phyloP scores from a whole-genome alignment of 352 stramenopile species.

The Aphanomyces invadans region DNA sequence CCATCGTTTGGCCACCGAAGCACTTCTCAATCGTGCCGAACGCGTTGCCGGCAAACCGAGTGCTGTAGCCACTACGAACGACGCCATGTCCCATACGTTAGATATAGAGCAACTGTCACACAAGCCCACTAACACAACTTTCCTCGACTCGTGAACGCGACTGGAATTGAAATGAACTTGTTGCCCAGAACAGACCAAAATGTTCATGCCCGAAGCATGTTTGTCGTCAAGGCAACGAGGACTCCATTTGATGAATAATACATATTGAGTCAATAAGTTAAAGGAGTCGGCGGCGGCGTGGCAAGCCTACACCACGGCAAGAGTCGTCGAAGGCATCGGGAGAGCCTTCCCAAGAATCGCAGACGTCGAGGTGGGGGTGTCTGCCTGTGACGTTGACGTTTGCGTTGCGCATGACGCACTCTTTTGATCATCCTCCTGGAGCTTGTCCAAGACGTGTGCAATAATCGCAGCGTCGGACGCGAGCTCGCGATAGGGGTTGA shows the following conservation, averaged over 20 bases:
- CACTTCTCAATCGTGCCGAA: slow-evolving; percentile 52
- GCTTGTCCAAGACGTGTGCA: slow-evolving; percentile 2
- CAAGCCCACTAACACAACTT: too few species aligned
- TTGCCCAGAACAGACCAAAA: too few species aligned
- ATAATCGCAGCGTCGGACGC: slow-evolving; percentile 4
- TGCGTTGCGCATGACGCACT: neutral
- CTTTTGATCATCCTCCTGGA: neutral
- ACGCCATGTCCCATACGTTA: too few species aligned
- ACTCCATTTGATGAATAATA: too few species aligned
- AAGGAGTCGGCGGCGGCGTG: too few species aligned
- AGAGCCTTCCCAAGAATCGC: neutral
- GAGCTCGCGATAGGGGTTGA: neutral
- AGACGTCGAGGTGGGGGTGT: neutral
- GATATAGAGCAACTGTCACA: too few species aligned
- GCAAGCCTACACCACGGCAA: neutral
- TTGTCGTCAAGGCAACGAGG: too few species aligned
- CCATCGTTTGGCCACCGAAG: slow-evolving; percentile 66
- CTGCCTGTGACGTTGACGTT: neutral
- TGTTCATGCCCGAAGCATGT: too few species aligned
- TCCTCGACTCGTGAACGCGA: too few species aligned
- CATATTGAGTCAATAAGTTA: too few species aligned
- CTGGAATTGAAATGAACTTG: too few species aligned
- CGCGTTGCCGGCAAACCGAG: slow-evolving; percentile 45
- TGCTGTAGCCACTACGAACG: slow-evolving; percentile 21
- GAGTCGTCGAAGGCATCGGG: neutral